Conservation (phyloP, 768 basidiomycete species). For the Rhodotorula babjevae region DNA sequence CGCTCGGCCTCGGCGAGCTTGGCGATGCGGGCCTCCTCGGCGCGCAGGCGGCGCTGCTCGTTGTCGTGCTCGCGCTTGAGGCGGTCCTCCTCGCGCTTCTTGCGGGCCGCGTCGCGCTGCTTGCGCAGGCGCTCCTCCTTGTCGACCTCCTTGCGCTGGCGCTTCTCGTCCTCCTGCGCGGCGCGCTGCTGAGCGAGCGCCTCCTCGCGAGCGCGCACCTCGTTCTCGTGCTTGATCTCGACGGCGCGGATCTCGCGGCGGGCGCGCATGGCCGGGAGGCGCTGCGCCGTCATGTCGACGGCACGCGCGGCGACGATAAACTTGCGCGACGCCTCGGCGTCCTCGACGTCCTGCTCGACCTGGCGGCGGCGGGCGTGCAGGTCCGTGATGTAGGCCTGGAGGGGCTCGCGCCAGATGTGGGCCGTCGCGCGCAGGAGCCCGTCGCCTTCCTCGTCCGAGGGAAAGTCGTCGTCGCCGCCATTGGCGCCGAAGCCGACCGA, state of each 20-base stretch:
- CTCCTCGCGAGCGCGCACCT: background rate
- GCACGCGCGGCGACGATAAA: constrained; percentile 28
- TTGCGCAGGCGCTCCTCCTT: constrained; percentile 36
- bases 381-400: constrained; percentile 28
- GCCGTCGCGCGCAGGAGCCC: constrained; percentile 29
- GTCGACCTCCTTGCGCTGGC: constrained; percentile 13
- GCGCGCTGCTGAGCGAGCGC: background rate
- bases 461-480: background rate
- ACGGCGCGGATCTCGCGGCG: constrained; percentile 17
- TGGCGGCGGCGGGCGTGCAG: constrained; percentile 15
- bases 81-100: constrained; percentile 36
- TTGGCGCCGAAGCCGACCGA: background rate
- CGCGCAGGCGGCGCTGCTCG: constrained; percentile 18
- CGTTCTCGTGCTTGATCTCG: constrained; percentile 14
- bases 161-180: constrained; percentile 16
- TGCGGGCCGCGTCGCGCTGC: constrained; percentile 35
- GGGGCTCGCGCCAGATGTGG: constrained; percentile 38
- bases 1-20: constrained; percentile 32
- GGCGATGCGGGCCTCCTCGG: constrained; percentile 32
- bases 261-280: constrained; percentile 30
- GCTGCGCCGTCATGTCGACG: constrained; percentile 22
- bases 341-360: constrained; percentile 29
- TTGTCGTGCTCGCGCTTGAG: constrained; percentile 33
- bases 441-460: constrained; percentile 37
- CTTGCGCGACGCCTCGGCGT: constrained; percentile 26